These are phyloP conservation scores for Candida patagonica DNA, from an alignment of 805 yeast species.

Conservation along the genomic window DNA sequence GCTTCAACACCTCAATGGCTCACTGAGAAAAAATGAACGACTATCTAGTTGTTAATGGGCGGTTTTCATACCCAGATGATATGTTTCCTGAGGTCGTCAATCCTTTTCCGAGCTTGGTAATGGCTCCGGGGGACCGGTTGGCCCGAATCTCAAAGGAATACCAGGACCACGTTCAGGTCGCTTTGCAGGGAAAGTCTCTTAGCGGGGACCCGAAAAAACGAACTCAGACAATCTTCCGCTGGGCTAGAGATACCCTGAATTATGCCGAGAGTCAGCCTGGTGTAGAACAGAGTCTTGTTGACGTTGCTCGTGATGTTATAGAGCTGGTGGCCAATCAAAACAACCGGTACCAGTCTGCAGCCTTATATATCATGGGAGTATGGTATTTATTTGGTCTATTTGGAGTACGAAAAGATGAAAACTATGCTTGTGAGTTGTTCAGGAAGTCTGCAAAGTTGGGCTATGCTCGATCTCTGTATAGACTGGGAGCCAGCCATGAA, in stretches of 20 bases:
- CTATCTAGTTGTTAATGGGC: slow-evolving; percentile 1
- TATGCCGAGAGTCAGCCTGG: slow-evolving; percentile 25
- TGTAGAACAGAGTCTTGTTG: slow-evolving; percentile 14
- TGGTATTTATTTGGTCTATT: slow-evolving; percentile 24
- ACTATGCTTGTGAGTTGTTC: slow-evolving; percentile 21
- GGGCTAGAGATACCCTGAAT: slow-evolving; percentile 26
- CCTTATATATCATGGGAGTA: slow-evolving; percentile 23
- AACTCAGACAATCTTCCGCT: slow-evolving; percentile 17
- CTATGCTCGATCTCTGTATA: slow-evolving; percentile 28
- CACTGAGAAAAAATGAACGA: no score
- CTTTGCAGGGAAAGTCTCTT: not conserved
- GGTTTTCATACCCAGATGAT: slow-evolving; percentile 25
- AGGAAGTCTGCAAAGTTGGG: slow-evolving; percentile 26
- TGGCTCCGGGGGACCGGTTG: slow-evolving; percentile 16
- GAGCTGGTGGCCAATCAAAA: slow-evolving; percentile 12
- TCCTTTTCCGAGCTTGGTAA: slow-evolving; percentile 21
- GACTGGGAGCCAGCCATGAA: slow-evolving; percentile 29
- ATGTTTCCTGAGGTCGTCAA: slow-evolving; percentile 23
- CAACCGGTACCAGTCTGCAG: slow-evolving; percentile 20
- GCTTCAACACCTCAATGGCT: no score
- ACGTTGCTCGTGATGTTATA: slow-evolving; percentile 20
- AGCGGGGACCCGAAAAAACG: slow-evolving; percentile 4
- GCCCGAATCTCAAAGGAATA: slow-evolving; percentile 11
- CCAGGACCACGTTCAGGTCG: slow-evolving; percentile 5
- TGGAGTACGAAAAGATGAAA: slow-evolving; percentile 16